phyloP scores from a whole-genome alignment of 768 basidiomycete genomes.

The Trametes gibbosa region DNA sequence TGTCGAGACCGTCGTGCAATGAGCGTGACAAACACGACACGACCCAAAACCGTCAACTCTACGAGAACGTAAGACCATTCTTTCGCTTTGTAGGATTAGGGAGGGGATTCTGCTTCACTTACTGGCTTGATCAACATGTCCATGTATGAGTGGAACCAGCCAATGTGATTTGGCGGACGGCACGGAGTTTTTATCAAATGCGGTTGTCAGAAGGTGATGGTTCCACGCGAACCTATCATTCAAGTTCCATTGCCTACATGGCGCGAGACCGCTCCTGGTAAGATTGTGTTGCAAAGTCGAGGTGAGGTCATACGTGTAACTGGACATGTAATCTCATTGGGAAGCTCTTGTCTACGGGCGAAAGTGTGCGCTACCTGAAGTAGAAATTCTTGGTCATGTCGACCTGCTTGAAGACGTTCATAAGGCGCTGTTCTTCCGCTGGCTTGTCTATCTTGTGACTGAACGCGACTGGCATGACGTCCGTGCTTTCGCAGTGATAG shows the following conservation, averaged over 20 bases:
- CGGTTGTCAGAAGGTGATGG: constrained; percentile 73
- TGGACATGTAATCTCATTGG: constrained; percentile 27
- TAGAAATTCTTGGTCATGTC: constrained; percentile 99
- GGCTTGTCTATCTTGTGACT: constrained; percentile 86
- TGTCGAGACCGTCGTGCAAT: constrained; percentile 93
- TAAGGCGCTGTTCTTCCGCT: constrained; percentile 83
- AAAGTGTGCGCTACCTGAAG: constrained; percentile 61
- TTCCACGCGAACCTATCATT: constrained; percentile 96
- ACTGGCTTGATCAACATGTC: constrained; percentile 99
- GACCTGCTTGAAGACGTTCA: constrained; percentile 92
- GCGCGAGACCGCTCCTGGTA: constrained; percentile 48
- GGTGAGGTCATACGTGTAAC: constrained; percentile 95
- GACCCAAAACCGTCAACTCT: constrained; percentile 90
- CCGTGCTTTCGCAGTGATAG: constrained; percentile 92
- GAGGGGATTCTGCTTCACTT: constrained; percentile 31
- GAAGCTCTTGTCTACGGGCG: too few relatives aligned
- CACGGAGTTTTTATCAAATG: constrained; percentile 48
- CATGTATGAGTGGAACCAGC: constrained; percentile 90
- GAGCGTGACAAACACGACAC: constrained; percentile 90
- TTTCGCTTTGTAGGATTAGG: background rate
- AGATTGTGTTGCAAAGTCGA: constrained; percentile 95
- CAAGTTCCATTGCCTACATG: constrained; percentile 57
- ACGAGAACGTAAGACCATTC: background rate
- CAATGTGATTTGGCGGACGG: constrained; percentile 62
- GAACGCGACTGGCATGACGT: constrained; percentile 72